phyloP scores from a whole-genome alignment of 2,329 filamentous ascomycete species.

The Alternaria sp. region DNA sequence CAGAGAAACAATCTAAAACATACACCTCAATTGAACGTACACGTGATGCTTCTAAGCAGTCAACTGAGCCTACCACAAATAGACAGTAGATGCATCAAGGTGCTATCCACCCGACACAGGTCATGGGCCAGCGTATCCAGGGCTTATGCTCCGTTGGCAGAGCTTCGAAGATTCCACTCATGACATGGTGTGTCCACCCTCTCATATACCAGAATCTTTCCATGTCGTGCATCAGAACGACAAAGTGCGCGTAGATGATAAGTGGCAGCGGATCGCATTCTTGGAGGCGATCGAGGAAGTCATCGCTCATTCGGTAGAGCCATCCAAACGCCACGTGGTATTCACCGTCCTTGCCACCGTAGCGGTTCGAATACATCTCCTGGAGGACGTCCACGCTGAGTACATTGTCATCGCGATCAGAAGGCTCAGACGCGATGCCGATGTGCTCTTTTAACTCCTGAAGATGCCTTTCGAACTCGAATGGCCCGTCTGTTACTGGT shows the following conservation, averaged over 20 bases:
- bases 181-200: constrained; percentile 38
- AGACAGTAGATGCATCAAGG: constrained; percentile 7
- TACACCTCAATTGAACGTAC: background rate
- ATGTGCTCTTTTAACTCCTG: constrained; percentile 24
- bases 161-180: constrained; percentile 32
- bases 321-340: constrained; percentile 36
- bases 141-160: constrained; percentile 25
- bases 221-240: constrained; percentile 33
- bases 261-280: constrained; percentile 25
- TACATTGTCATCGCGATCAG: constrained; percentile 9
- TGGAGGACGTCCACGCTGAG: constrained; percentile 21
- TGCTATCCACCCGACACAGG: constrained; percentile 30
- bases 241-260: constrained; percentile 37
- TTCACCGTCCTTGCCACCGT: constrained; percentile 29
- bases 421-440: background rate
- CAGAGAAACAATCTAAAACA: background rate
- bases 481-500: constrained; percentile 10
- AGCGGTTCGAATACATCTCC: constrained; percentile 31
- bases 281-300: constrained; percentile 33
- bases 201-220: constrained; percentile 42
- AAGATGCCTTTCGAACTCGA: constrained; percentile 27
- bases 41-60: background rate
- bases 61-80: background rate
- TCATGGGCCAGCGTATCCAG: constrained; percentile 35
- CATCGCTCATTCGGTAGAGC: constrained; percentile 34